These are phyloP conservation scores for Phytophthora sp. DNA, from an alignment of 352 stramenopile genomes.

Conservation along the genomic window DNA sequence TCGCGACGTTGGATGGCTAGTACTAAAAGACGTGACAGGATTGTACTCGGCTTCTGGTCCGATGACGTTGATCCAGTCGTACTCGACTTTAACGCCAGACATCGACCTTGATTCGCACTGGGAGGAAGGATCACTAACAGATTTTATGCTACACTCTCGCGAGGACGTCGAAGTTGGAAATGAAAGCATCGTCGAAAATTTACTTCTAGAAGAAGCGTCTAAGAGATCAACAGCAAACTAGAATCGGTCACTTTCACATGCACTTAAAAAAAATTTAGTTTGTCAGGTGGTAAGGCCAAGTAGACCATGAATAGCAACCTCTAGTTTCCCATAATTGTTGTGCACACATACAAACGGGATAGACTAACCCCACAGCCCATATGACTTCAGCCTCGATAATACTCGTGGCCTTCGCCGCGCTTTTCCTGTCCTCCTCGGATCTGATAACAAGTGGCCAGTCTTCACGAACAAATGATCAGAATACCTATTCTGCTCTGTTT, in stretches of 20 bases:
- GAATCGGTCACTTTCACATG: background rate
- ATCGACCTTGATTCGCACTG: conserved; percentile 39
- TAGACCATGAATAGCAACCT: too few relatives aligned
- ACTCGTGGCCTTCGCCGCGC: too few relatives aligned
- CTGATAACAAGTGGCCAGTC: too few relatives aligned
- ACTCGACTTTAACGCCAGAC: conserved; percentile 27
- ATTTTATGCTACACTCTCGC: conserved; percentile 46
- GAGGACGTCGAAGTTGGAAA: conserved; percentile 30
- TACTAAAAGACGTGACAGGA: conserved; percentile 30
- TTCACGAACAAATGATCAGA: too few relatives aligned
- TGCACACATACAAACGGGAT: too few relatives aligned
- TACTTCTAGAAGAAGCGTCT: conserved; percentile 21
- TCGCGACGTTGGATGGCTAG: conserved; percentile 35
- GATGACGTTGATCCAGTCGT: conserved; percentile 33
- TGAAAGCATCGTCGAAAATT: conserved; percentile 29
- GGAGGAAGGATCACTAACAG: conserved; percentile 42
- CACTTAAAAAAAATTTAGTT: too few relatives aligned
- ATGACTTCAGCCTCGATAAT: too few relatives aligned
- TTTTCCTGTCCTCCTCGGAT: background rate
- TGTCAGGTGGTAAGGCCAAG: too few relatives aligned
- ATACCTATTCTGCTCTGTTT: too few relatives aligned
- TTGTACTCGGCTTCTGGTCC: conserved; percentile 7
- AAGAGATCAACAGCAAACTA: conserved; percentile 2
- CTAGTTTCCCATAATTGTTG: too few relatives aligned
- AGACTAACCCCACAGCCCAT: background rate